Conservation (phyloP, 1,139 yeast genomes). For the Diutina neorugosa region DNA sequence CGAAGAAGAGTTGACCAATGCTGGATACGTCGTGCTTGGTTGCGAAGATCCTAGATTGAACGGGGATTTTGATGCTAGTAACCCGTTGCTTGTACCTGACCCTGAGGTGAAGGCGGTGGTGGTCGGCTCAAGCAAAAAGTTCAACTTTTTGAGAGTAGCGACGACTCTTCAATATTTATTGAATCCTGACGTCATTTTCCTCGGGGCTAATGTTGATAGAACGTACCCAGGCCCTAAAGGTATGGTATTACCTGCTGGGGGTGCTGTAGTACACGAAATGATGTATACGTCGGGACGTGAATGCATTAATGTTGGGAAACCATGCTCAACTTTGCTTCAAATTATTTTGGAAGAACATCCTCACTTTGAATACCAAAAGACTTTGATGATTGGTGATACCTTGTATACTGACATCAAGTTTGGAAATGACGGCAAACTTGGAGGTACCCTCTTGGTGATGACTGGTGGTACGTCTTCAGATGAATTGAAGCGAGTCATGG, state of each 20-base stretch:
- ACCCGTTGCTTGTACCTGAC: conserved; percentile 33
- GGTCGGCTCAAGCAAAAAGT: conserved; percentile 27
- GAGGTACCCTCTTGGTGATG: conserved; percentile 13
- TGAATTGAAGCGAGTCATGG: not conserved
- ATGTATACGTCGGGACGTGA: conserved; percentile 22
- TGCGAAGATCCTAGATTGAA: conserved; percentile 44
- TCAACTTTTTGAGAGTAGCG: conserved; percentile 27
- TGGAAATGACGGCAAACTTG: conserved; percentile 27
- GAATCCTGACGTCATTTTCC: conserved; percentile 17
- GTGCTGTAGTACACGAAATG: conserved; percentile 29
- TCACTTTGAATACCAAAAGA: conserved; percentile 16
- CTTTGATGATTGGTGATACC: conserved; percentile 34
- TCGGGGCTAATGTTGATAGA: conserved; percentile 30
- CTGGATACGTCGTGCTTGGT: conserved; percentile 63
- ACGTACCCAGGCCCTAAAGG: conserved; percentile 31
- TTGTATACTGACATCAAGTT: conserved; percentile 31
- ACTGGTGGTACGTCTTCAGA: not conserved
- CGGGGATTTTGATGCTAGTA: conserved; percentile 21
- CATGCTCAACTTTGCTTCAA: conserved; percentile 12
- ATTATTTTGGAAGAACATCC: conserved; percentile 18
- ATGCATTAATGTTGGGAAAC: conserved; percentile 28
- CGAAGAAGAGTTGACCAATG: conserved; percentile 53
- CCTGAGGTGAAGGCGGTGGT: conserved; percentile 29
- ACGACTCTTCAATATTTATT: conserved; percentile 28
- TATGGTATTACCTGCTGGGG: conserved; percentile 29